Base-by-base conservation (phyloP, 2,329 filamentous ascomycete species). In the Monosporascus sp. region DNA sequence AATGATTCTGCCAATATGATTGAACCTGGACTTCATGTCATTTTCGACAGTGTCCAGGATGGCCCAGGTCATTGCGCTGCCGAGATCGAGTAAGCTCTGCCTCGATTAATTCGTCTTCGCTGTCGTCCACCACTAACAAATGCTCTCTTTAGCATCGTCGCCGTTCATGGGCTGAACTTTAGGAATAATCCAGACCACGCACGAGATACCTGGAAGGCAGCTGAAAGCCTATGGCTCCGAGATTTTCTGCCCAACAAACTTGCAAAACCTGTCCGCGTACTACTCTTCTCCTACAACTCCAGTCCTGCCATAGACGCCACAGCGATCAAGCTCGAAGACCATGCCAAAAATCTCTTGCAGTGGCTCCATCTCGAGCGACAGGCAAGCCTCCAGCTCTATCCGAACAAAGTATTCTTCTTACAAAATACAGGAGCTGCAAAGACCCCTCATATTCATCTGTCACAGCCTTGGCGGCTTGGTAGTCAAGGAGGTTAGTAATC, bases 371-470 rank as follows among this genome's bases (percentile, higher is more conserved):
- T 35, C 43, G 25, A 22, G 22, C 54, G 56, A 22, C 27, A 2
- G 17, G 56, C 56, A 20, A 17, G 53, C 39, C 8, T 31, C 27
- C 27, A 4, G 37, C 20, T 1, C 11, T 3, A 5, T 17, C 14
- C n/a, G 15, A 49, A 44, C 11, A 8, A 31, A 7, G 25, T 7
- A 3, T 51, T 15, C 20, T n/a, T 24, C 50, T 55, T 7, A 55
- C 25, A 22, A 2, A 38, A 8, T 44, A 7, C 22, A 58, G 56
- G 31, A 6, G 8, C 51, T 48, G n/a, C 7, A 39, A 27, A 54
- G 56, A 5, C 56, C 56, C 6, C 52, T 56, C n/a, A 56, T 58
- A n/a, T 56, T 58, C 27, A 52, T 58, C 50, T 56, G 54, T 17
- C 56, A 58, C 46, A 58, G 56, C 22, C 31, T 58, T 25, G 56